Conservation (phyloP, 805 yeast genomes). For the Lachancea quebecensis region DNA sequence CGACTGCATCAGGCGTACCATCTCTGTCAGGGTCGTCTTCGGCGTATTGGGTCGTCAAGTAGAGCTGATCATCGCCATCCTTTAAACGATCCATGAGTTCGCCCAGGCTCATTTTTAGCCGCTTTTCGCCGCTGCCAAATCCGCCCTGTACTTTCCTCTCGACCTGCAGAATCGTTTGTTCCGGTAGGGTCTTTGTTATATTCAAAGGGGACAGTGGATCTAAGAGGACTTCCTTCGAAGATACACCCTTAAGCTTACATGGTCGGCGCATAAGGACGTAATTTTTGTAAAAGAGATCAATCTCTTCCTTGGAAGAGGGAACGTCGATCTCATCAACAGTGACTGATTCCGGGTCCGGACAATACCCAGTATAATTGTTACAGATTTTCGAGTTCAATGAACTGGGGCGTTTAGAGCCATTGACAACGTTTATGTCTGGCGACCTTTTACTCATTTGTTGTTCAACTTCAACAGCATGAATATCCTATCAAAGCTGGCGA, state of each 20-base stretch:
- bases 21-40: conserved; percentile 34
- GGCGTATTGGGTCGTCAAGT: conserved; percentile 64
- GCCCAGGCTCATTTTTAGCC: conserved; percentile 44
- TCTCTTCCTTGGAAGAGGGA: conserved; percentile 17
- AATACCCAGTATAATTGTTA: conserved; percentile 16
- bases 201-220: conserved; percentile 31
- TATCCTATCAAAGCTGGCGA: no score
- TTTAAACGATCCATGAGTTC: conserved; percentile 38
- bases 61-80: conserved; percentile 41
- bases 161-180: conserved; percentile 40
- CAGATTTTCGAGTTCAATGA: background rate
- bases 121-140: conserved; percentile 56
- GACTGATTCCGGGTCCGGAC: conserved; percentile 7
- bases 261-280: conserved; percentile 44
- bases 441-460: conserved; percentile 5
- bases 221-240: conserved; percentile 30
- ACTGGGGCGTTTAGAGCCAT: background rate
- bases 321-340: conserved; percentile 17
- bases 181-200: conserved; percentile 35
- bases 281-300: conserved; percentile 31
- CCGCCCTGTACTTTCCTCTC: conserved; percentile 56
- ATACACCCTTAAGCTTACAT: conserved; percentile 38
- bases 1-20: conserved; percentile 15
- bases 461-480: background rate
- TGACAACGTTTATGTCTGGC: background rate